Evolutionary conservation across 2,329 filamentous ascomycete genomes (phyloP), one percentile per base, ranked within the genome.

Genomic region (Thelonectria discophora): DNA sequence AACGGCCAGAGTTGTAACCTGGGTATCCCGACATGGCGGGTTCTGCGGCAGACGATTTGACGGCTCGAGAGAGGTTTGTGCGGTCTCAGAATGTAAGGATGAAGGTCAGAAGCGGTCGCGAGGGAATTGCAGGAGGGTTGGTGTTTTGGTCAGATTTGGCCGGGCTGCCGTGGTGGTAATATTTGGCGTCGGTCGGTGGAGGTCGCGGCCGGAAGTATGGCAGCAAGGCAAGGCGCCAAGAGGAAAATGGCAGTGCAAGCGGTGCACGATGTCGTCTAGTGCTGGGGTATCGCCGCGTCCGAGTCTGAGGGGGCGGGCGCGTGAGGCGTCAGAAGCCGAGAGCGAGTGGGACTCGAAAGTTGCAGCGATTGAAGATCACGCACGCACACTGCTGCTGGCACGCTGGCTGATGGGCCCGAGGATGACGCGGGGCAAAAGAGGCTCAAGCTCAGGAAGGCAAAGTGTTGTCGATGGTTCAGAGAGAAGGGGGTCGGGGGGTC

Each of bases 21-120:
- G 85, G 86, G 74, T 88, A 90, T 72, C 86, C 87, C 67, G 88
- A 88, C 88, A 90, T 90, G 62, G 65, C 69, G 48, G 63, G 65
- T 56, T 52, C 39, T 27, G 46, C 40, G 42, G 39, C 50, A 20
- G 51, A 34, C 51, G 58, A 50, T 45, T n/a, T n/a, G 24, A 40
- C 47, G 52, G 47, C 52, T 20, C 17, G 15, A 32, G 32, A 15
- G 32, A 40, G 47, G 24, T 10, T 47, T 17, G 24, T 21, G 42
- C 34, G 54, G 43, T 47, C 24, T 34, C 24, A 42, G 12, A 17
- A 17, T n/a, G 52, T 49, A 17, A 3, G 30, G 12, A 18, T n/a
- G 18, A 27, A 45, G 18, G 57, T 45, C 34, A 34, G 18, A 34
- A 42, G 21, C 17, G 46, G 47, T 60, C 34, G 43, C 32, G 43